phyloP scores from a whole-genome alignment of 1,284 basidiomycete species.

The Vanrija sp. region DNA sequence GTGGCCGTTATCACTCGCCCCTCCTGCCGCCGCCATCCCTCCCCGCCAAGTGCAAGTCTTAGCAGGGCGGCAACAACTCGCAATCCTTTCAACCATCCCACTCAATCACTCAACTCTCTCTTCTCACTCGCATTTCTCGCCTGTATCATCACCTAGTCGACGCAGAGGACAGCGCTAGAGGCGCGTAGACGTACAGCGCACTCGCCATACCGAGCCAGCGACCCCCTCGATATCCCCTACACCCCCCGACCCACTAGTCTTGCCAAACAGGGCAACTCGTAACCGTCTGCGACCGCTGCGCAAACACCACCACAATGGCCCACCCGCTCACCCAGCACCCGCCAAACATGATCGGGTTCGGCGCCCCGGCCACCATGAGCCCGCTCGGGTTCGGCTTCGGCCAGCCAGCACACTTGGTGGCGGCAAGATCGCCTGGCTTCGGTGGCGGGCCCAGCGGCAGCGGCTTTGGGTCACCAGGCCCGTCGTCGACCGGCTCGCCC shows the following conservation, averaged over 20 bases:
- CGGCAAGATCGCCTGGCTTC: conserved; percentile 4
- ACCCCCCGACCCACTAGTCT: neutral
- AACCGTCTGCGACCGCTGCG: neutral
- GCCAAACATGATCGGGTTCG: conserved; percentile 36
- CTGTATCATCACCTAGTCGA: too few species aligned
- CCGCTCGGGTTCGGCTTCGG: conserved; percentile 42
- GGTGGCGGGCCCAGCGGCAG: neutral
- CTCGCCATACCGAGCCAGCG: neutral
- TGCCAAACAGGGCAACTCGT: neutral
- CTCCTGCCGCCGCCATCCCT: too few species aligned
- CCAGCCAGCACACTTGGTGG: conserved; percentile 9
- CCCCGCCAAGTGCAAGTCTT: too few species aligned
- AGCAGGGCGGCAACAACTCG: too few species aligned
- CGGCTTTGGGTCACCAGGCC: neutral
- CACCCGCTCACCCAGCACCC: conserved; percentile 45
- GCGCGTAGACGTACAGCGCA: neutral
- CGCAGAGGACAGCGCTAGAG: too few species aligned
- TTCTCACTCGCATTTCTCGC: too few species aligned
- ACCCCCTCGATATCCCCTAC: neutral
- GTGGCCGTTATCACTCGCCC: too few species aligned
- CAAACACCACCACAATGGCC: conserved; percentile 29
- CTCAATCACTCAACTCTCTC: too few species aligned
- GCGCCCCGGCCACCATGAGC: conserved; percentile 36
- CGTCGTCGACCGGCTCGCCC: conserved; percentile 1
- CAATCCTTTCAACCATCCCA: too few species aligned